These are phyloP conservation scores for Avena sativa DNA, from an alignment of 176 grass and related monocot species.

Conservation along the genomic window DNA sequence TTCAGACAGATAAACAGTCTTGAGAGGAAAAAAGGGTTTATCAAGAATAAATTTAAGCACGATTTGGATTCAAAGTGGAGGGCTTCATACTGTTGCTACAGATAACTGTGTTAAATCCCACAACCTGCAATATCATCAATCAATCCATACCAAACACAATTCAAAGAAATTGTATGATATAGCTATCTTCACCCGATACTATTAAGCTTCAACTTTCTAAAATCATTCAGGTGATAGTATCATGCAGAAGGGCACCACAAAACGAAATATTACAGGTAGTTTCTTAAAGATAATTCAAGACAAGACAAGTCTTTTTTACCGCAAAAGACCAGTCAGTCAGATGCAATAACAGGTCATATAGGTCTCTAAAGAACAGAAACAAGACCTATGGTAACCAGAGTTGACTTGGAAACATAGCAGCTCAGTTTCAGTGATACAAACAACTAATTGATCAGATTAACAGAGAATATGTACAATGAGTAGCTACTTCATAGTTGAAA, in stretches of 20 bases:
- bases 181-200: background rate
- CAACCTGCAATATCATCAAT: background rate
- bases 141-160: slow-evolving; percentile 13
- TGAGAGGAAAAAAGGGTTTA: background rate
- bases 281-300: background rate
- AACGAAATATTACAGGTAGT: background rate
- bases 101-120: background rate
- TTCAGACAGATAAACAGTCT: slow-evolving; percentile 11
- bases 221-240: slow-evolving; percentile 4
- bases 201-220: background rate
- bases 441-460: background rate
- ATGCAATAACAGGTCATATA: background rate
- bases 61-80: background rate
- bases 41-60: slow-evolving; percentile 15
- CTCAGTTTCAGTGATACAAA: slow-evolving; percentile 1
- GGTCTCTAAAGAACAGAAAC: background rate
- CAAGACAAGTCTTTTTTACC: background rate
- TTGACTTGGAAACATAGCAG: background rate
- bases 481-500: background rate
- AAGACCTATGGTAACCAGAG: background rate
- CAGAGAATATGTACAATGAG: slow-evolving; percentile 6
- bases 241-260: background rate
- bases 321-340: background rate
- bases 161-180: background rate
- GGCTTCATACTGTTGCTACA: background rate